Evolutionary conservation across 495 filamentous ascomycete species (phyloP).

Genomic region (Penicillium paradoxum): DNA sequence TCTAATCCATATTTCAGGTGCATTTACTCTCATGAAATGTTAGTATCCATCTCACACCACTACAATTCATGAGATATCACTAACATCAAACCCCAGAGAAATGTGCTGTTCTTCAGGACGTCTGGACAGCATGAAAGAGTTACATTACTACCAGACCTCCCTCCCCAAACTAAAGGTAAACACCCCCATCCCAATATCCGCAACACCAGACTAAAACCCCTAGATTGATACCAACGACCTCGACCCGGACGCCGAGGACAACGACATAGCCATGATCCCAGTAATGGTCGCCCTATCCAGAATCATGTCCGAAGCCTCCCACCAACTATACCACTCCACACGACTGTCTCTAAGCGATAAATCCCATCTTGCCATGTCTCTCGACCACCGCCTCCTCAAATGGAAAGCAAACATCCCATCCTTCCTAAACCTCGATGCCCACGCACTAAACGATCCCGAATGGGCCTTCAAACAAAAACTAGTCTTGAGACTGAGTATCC

Average conservation of each 20-base stretch:
- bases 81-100: slow-evolving; percentile 11
- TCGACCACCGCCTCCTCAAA: slow-evolving; percentile 14
- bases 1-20: slow-evolving; percentile 4
- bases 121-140: slow-evolving; percentile 27
- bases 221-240: slow-evolving; percentile 1
- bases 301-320: slow-evolving; percentile 27
- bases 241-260: slow-evolving; percentile 22
- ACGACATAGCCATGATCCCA: slow-evolving; percentile 26
- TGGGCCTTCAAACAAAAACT: slow-evolving; percentile 30
- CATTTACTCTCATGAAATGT: slow-evolving; percentile 25
- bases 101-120: slow-evolving; percentile 29
- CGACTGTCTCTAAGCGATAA: slow-evolving; percentile 16
- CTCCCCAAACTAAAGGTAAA: slow-evolving; percentile 19
- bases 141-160: slow-evolving; percentile 24
- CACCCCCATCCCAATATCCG: background rate
- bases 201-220: background rate
- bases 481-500: slow-evolving; percentile 20
- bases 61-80: background rate
- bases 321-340: slow-evolving; percentile 24
- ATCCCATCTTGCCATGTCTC: slow-evolving; percentile 20
- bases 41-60: background rate
- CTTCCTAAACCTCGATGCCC: slow-evolving; percentile 16
- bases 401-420: slow-evolving; percentile 20
- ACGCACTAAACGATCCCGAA: slow-evolving; percentile 21
- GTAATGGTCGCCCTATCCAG: slow-evolving; percentile 23